These are phyloP conservation scores for Ganoderma meredithae DNA, from an alignment of 1,284 basidiomycete genomes.

Conservation along the genomic window DNA sequence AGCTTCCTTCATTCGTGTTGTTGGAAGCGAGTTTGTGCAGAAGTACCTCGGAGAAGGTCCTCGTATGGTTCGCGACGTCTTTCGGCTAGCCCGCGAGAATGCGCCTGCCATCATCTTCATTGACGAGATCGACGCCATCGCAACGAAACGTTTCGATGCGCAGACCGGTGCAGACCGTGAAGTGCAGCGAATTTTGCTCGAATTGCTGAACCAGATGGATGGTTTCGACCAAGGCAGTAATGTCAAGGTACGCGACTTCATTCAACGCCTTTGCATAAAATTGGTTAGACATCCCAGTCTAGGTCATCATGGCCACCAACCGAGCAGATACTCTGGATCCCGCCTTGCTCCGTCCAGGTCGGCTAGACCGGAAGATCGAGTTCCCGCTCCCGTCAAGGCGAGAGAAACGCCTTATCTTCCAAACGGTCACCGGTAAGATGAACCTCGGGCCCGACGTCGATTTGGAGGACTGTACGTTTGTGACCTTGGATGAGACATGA, in stretches of 20 bases:
- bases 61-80: constrained; percentile 99
- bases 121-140: constrained; percentile 99
- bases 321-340: constrained; percentile 97
- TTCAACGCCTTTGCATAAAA: not conserved
- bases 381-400: constrained; percentile 95
- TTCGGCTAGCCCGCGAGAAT: constrained; percentile 97
- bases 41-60: constrained; percentile 99
- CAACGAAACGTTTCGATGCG: constrained; percentile 99
- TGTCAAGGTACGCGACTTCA: constrained; percentile 80
- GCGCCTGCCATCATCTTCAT: constrained; percentile 99
- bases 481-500: not conserved
- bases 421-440: constrained; percentile 98
- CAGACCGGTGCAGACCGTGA: constrained; percentile 99
- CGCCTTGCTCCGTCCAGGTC: constrained; percentile 95
- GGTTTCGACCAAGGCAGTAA: constrained; percentile 99
- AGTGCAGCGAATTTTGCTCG: constrained; percentile 98
- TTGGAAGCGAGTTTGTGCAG: constrained; percentile 98
- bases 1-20: constrained; percentile 97
- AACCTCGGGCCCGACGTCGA: constrained; percentile 98
- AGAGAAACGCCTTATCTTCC: constrained; percentile 98
- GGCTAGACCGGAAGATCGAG: constrained; percentile 98
- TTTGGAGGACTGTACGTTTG: constrained; percentile 90
- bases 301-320: constrained; percentile 99
- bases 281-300: not conserved
- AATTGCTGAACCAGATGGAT: constrained; percentile 99